Base-by-base conservation (phyloP, 2,329 filamentous ascomycete genomes). In the Colletotrichum theobromicola region DNA sequence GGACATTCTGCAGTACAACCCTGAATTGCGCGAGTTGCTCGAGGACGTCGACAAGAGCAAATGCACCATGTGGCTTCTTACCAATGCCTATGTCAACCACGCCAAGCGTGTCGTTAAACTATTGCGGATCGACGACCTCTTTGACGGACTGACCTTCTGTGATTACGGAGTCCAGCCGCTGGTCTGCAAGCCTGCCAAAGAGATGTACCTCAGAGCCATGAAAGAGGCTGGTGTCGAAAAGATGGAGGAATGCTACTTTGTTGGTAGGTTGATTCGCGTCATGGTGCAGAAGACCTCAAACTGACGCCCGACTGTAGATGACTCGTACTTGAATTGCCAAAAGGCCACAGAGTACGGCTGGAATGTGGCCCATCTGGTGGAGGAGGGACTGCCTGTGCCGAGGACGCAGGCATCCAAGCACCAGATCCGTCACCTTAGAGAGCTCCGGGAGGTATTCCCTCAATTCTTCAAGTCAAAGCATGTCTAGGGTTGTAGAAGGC, bases 71-170 rank as follows among this genome's bases (percentile, higher is more conserved):
- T 99, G 97, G 97, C 91, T 99, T 3, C 93, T 99, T 80, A 99
- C 97, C 3, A 99, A 99, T 81, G 97, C 97, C 26, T 98, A 99
- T 80, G 87, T 97, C 77, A 98, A 89, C 37, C 97, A 99, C 80
- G 97, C 92, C 35, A 93, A 91, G 80, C 87, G 95, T 55, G 97
- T 99, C 1, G 92, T 98, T 15, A 92, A 89, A 75, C 86, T 99
- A 24, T 88, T 99, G 3, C 93, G 90, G 3, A 88, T 99, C 28
- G 95, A 97, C 2, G 95, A 98, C 81, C 86, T 96, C 30, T 99
- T 99, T 81, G 96, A 98, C 76, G 97, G 97, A 9, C 91, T 98
- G 75, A 99, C 97, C 0, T 99, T 92, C 83, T 99, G 97, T 82
- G 95, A 99, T 84, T 99, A 99, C 84, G 89, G 87, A 13, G 85